Evolutionary conservation across 257 asterid genomes (phyloP), one percentile per base, ranked within the genome.

Genomic region (Cruciata laevipes): DNA sequence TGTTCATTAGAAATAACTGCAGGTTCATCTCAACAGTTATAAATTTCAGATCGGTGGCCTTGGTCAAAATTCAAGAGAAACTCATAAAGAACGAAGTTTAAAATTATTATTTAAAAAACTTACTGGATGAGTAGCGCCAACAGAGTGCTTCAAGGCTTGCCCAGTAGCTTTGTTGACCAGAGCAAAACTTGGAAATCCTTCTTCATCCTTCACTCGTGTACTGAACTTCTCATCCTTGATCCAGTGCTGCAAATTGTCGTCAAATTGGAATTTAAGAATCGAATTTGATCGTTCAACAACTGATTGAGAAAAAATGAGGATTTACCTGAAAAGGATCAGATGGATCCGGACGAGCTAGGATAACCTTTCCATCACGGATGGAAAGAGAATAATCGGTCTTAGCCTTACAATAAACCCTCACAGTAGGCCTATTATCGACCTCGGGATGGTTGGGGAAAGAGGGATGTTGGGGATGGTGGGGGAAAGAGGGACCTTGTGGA

Each of bases 121-220:
- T 80, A 80, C 85, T 7, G 85, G 85, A 12, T 77, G 76, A 71
- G 82, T 67, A 55, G 89, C 84, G 30, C 88, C 89, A 42, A 72
- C 33, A n/a, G 91, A 75, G 80, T 87, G 95, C 74, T 89, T 89
- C 68, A 89, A 30, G 76, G 95, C 89, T 70, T 79, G 78, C 25
- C 93, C 86, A 37, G 95, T 80, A 20, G 85, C 90, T 77, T 85
- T 85, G 73, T 89, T 89, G 69, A 89, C 69, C 74, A 89, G 71
- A 24, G 91, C 86, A 76, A 89, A 89, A 73, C 90, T 78, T 14
- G 96, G 95, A 57, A 80, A 78, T 3, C 96, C 95, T 68, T 89
- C 84, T 75, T 80, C 93, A 52, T 89, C 96, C 82, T 84, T 87
- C 78, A 84, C 91, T 73, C 64, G 77, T 5, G 85, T 84, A 81